Evolutionary conservation across 1,139 yeast genomes (phyloP).

Genomic region (Pichia sp.): DNA sequence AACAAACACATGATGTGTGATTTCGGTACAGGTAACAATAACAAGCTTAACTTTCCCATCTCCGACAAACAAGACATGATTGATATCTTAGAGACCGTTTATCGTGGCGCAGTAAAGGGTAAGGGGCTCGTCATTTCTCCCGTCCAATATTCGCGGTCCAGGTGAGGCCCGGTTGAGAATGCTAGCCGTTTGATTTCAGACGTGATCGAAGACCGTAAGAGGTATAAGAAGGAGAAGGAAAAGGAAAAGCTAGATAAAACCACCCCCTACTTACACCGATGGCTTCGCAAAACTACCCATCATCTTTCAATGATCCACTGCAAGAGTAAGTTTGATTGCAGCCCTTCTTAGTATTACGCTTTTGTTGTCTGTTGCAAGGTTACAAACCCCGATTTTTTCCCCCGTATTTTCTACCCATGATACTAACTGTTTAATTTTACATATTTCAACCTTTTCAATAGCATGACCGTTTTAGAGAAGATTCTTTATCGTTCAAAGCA

Average conservation of each 20-base stretch:
- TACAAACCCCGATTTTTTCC: conserved; percentile 1
- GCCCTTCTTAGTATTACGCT: background rate
- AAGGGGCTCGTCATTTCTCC: conserved; percentile 60
- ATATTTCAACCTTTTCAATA: background rate
- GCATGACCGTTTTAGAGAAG: conserved; percentile 24
- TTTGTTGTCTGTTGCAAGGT: background rate
- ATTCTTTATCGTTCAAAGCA: conserved; percentile 40
- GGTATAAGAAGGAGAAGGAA: too few relatives aligned
- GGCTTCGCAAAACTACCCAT: conserved; percentile 27
- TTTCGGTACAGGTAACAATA: conserved; percentile 96
- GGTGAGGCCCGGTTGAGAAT: too few relatives aligned
- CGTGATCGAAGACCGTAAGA: too few relatives aligned
- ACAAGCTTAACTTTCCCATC: conserved; percentile 76
- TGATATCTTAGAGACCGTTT: conserved; percentile 83
- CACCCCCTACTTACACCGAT: conserved; percentile 6
- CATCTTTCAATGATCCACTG: conserved; percentile 25
- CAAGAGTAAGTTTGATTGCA: conserved; percentile 22
- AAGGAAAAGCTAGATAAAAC: too few relatives aligned
- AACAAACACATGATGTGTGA: conserved; percentile 98
- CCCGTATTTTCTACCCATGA: background rate
- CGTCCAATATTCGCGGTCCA: too few relatives aligned
- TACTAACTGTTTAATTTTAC: too few relatives aligned
- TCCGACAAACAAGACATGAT: conserved; percentile 84
- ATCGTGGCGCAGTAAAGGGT: conserved; percentile 87
- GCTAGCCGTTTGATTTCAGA: too few relatives aligned